phyloP scores from a whole-genome alignment of 2,329 filamentous ascomycete genomes.

The Orbilia javanica region DNA sequence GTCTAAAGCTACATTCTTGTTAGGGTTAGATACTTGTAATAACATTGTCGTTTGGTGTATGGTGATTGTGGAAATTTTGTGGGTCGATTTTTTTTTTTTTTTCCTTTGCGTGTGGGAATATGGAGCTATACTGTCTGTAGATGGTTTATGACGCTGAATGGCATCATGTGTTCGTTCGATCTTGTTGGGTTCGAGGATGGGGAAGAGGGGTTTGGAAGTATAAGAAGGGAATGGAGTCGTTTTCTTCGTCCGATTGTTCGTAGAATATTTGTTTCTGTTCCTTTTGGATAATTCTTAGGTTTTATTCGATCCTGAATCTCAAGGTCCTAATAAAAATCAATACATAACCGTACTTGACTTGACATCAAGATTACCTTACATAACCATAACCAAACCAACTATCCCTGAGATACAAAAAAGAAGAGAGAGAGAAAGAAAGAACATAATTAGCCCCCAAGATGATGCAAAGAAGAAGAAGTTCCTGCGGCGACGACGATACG shows the following conservation, averaged over 20 bases:
- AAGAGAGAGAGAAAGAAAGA: no score
- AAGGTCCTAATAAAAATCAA: neutral
- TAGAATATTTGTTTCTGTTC: neutral
- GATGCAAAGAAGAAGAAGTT: conserved; percentile 30
- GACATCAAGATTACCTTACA: no score
- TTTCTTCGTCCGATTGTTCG: neutral
- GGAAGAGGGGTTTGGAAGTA: neutral
- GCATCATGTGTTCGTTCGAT: neutral
- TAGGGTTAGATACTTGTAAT: no score
- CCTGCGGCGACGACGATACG: conserved; percentile 46
- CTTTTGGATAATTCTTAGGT: neutral
- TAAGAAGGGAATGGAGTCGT: neutral
- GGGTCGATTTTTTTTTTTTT: neutral
- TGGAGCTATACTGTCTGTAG: neutral
- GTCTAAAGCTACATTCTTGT: neutral
- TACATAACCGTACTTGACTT: neutral
- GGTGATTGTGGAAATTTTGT: no score
- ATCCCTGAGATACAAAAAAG: no score
- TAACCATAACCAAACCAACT: no score
- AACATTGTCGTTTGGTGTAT: no score
- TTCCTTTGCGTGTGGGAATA: no score
- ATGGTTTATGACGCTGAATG: conserved; percentile 11
- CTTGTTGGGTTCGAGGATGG: neutral
- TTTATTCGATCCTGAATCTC: no score
- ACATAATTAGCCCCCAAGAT: no score